Base-by-base conservation (phyloP, 2,329 filamentous ascomycete species). In the Diplodia mutila region DNA sequence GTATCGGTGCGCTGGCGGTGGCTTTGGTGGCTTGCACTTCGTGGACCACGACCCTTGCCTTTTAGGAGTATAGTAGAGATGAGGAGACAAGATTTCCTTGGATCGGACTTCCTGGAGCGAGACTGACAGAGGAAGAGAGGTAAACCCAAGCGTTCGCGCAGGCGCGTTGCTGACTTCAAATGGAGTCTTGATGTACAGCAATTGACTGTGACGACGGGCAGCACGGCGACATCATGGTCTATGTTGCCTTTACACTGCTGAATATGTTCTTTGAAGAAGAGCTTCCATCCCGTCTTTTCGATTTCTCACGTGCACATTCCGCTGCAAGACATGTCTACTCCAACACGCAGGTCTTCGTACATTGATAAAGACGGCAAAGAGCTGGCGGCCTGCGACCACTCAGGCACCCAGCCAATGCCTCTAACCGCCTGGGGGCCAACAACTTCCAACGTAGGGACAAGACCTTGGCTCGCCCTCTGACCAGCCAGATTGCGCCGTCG, bases 371-470 rank as follows among this genome's bases (percentile, higher is more conserved):
- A 49, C 18, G 42, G 42, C 23, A 48, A 48, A 14, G 18, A 34
- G 54, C 54, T 25, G 27, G 12, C 39, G 23, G 18, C 8, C n/a
- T 42, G 34, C 34, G 39, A 23, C 54, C 23, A 3, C 14, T 2
- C 34, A 39, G 16, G 16, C 14, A 61, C 27, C 29, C 37, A 51
- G 59, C 25, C 27, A 63, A 37, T n/a, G 57, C 57, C 61, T 52
- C 61, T 65, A 65, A 18, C 48, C 49, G 61, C 48, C 32, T 29
- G 18, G 12, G 39, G 61, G 61, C 49, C 42, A 18, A 32, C 64
- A 66, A 66, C 64, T 66, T 66, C 53, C 48, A 57, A 66, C 64
- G 64, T 66, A 46, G 51, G 25, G 64, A 66, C 53, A 66, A 66
- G 64, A 66, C 39, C 64, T 66, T 66, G 64, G 64, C 64, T 66